Conservation (phyloP, 192 early-diverging fungal species). For the Funneliformis mosseae region DNA sequence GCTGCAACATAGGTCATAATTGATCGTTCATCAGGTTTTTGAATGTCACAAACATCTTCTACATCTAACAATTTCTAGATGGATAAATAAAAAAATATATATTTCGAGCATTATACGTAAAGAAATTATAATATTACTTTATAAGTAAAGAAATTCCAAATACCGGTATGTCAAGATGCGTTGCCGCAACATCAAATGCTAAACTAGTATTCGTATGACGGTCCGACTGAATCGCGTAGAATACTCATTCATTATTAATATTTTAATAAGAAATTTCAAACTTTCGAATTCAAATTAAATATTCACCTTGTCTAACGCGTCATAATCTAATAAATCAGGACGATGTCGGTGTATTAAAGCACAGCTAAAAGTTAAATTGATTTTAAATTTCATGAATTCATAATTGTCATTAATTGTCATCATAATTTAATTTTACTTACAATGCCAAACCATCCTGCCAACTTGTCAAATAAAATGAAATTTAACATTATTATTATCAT, state of each 20-base stretch:
- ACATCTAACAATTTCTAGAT: constrained; percentile 84
- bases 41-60: constrained; percentile 91
- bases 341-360: constrained; percentile 96
- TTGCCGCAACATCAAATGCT: constrained; percentile 93
- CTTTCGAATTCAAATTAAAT: not conserved
- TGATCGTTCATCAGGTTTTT: constrained; percentile 94
- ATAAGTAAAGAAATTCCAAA: constrained; percentile 3
- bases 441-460: constrained; percentile 96
- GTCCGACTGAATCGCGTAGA: constrained; percentile 49
- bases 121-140: not conserved
- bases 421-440: constrained; percentile 43
- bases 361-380: constrained; percentile 55
- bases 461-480: constrained; percentile 38
- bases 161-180: constrained; percentile 84
- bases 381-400: constrained; percentile 12
- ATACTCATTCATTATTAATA: too few species aligned
- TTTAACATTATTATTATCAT: not conserved
- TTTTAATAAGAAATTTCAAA: too few species aligned
- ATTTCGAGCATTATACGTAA: not conserved
- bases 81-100: not conserved
- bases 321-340: constrained; percentile 91
- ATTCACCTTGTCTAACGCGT: constrained; percentile 74
- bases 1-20: constrained; percentile 98
- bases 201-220: constrained; percentile 85
- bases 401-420: not conserved